Base-by-base conservation (phyloP, 2,329 filamentous ascomycete species). In the Thielaviopsis ethacetica region DNA sequence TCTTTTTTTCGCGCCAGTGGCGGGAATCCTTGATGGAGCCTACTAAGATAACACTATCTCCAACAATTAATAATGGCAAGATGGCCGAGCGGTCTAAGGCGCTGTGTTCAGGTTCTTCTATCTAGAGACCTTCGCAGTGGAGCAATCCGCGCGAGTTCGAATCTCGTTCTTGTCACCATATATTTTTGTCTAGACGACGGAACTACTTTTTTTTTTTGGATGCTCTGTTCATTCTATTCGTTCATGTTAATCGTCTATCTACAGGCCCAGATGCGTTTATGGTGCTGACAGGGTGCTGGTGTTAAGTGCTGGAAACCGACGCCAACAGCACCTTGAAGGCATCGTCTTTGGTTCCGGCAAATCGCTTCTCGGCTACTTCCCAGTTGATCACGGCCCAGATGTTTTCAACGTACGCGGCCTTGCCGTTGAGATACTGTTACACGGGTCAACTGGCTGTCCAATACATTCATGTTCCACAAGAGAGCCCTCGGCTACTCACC, bases 371-470 rank as follows among this genome's bases (percentile, higher is more conserved):
- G 1, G 81, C 79, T 5, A 77, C 82, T 71, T 83, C 81, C 86
- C 86, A 90, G 72, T 88, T 89, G 67, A 90, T 81, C 34, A 90
- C 80, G 38, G 82, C 82, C 86, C 85, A 90, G 65, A 89, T 86
- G 62, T 85, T 85, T 62, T 86, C 79, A 6, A 88, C 78, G 65
- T 91, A 91, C 0, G 81, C 81, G 0, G 82, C 83, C 70, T 89
- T 88, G 61, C 82, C 81, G 65, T 90, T 90, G 61, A 85, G 74
- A 65, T 89, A 91, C 80, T 87, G 75, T 50, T 81, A 70, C 67
- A 41, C 58, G 22, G 21, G 0, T 9, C 41, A 3, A 24, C 49
- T 47, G 17, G 47, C n/a, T 55, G 19, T n/a, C n/a, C 41, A 17
- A 30, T 26, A 13, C n/a, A 12, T 5, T 41, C 53, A 19, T 54